These are phyloP conservation scores for Dichotomocladium elegans DNA, from an alignment of 371 early-diverging fungal genomes.

Conservation along the genomic window DNA sequence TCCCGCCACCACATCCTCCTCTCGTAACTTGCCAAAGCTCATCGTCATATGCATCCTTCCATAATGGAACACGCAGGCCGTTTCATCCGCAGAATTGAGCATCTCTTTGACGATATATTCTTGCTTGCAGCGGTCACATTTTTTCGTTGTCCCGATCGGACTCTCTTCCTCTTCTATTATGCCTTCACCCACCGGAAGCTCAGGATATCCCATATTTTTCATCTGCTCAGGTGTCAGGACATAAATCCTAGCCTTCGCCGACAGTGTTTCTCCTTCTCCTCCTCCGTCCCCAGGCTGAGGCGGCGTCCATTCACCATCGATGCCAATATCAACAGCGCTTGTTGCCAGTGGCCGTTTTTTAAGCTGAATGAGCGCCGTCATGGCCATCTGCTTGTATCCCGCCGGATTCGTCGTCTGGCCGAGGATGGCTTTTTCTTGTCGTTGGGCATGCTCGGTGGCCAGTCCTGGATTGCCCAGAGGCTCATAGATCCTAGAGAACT, in stretches of 20 bases:
- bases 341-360: conserved; percentile 41
- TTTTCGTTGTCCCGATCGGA: conserved; percentile 16
- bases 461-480: conserved; percentile 12
- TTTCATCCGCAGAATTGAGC: conserved; percentile 21
- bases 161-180: not conserved
- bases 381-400: conserved; percentile 49
- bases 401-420: conserved; percentile 21
- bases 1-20: not conserved
- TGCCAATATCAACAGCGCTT: conserved; percentile 33
- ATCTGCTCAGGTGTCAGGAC: conserved; percentile 24
- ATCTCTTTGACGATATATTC: conserved; percentile 37
- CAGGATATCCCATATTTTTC: conserved; percentile 35
- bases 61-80: conserved; percentile 42
- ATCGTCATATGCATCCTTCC: conserved; percentile 23
- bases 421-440: conserved; percentile 28
- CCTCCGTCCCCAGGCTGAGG: conserved; percentile 21
- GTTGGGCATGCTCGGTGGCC: conserved; percentile 27
- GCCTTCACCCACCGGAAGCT: not conserved
- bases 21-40: conserved; percentile 20
- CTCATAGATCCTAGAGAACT: conserved; percentile 32
- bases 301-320: conserved; percentile 48
- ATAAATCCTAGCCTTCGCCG: not conserved
- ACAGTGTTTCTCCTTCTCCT: not conserved
- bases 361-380: conserved; percentile 35
- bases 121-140: conserved; percentile 50